Conservation (phyloP, 2,329 filamentous ascomycete genomes). For the Aspergillus sergii region DNA sequence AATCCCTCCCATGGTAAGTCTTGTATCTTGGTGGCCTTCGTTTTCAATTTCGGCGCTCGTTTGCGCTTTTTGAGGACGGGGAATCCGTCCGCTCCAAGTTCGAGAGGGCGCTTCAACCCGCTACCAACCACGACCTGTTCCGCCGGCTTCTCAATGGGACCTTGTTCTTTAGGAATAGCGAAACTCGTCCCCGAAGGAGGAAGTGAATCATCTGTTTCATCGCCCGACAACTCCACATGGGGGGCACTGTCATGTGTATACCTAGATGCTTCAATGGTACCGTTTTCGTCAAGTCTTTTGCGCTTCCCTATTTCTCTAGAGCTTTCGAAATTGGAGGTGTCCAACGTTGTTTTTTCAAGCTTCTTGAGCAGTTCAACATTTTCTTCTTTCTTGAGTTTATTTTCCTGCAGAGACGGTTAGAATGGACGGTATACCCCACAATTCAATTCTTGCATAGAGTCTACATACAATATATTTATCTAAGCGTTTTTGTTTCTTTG, state of each 20-base stretch:
- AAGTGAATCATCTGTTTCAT: constrained; percentile 40
- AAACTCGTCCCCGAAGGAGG: constrained; percentile 26
- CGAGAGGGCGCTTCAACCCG: constrained; percentile 84
- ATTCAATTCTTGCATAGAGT: neutral
- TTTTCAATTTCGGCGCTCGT: constrained; percentile 59
- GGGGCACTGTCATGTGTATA: constrained; percentile 24
- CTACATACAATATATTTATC: constrained; percentile 66
- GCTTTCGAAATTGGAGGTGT: constrained; percentile 79
- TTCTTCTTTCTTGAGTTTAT: constrained; percentile 92
- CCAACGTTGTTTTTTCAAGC: constrained; percentile 75
- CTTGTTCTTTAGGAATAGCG: constrained; percentile 36
- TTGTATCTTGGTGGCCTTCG: constrained; percentile 26
- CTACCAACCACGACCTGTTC: constrained; percentile 55
- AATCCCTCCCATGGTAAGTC: constrained; percentile 52
- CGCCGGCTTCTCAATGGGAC: constrained; percentile 51
- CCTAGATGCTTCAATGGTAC: constrained; percentile 11
- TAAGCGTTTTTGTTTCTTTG: constrained; percentile 68
- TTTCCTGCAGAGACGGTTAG: constrained; percentile 60
- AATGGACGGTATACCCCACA: neutral
- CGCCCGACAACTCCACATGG: constrained; percentile 34
- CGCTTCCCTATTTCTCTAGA: constrained; percentile 74
- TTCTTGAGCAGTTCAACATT: constrained; percentile 82
- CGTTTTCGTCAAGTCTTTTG: constrained; percentile 66
- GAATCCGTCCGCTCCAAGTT: constrained; percentile 74
- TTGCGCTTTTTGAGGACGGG: constrained; percentile 84